Percentiles rank a stretch among this genome's conserved stretches.
Evolutionary conservation across 345 rosid genomes (phyloP).

Genomic region (Sapria himalayana): DNA sequence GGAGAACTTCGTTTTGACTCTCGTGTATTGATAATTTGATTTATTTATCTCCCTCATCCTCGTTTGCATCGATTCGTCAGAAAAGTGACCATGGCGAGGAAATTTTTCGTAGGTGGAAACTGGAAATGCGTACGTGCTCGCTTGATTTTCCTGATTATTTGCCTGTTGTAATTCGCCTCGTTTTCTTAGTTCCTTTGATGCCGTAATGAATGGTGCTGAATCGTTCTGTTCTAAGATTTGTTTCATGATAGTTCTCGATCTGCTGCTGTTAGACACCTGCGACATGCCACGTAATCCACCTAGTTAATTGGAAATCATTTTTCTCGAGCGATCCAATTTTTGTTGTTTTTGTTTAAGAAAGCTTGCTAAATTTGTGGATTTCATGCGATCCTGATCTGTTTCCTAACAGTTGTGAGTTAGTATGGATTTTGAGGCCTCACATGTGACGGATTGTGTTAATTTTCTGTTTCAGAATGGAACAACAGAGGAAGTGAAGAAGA

Average conservation of each 20-base stretch:
- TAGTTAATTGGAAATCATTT: no score
- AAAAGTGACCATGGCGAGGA: constrained; percentile 26
- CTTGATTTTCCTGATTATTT: background rate
- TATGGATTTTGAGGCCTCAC: no score
- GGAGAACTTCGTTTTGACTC: background rate
- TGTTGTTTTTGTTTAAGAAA: background rate
- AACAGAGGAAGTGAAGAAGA: constrained; percentile 50
- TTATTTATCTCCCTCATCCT: background rate
- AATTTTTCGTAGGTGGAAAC: constrained; percentile 68
- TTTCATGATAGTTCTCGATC: background rate
- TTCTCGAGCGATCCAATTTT: no score
- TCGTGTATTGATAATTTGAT: background rate
- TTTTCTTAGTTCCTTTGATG: background rate
- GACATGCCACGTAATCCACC: no score
- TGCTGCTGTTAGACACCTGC: no score
- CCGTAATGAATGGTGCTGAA: background rate
- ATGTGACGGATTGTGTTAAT: no score
- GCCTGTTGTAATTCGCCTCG: background rate
- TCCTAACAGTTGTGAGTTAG: no score
- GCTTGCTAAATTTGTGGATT: background rate
- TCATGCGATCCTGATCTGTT: no score
- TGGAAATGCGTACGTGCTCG: constrained; percentile 51
- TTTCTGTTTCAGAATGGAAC: constrained; percentile 43
- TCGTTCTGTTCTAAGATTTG: background rate
- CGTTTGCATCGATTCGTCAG: constrained; percentile 8